Evolutionary conservation across 73 alveolate genomes (phyloP).

Genomic region (Paramecium pentaurelia): DNA sequence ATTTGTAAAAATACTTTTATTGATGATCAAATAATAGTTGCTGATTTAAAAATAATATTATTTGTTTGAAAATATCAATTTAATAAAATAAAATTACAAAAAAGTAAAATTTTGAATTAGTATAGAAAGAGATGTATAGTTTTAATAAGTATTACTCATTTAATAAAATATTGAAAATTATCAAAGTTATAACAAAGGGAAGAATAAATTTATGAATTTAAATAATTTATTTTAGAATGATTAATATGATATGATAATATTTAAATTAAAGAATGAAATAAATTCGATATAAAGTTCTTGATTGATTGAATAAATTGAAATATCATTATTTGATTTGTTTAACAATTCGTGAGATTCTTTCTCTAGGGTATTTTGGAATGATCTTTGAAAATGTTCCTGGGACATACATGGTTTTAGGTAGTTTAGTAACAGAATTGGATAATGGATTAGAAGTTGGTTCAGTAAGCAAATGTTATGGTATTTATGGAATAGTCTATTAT

Average conservation of each 20-base stretch:
- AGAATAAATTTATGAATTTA: not conserved
- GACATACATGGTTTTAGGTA: not conserved
- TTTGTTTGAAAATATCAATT: too few species aligned
- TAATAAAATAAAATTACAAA: too few species aligned
- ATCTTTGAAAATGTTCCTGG: slow-evolving; percentile 6
- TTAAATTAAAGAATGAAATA: not conserved
- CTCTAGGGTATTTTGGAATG: slow-evolving; percentile 31
- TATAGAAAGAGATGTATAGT: too few species aligned
- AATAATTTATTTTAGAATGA: too few species aligned
- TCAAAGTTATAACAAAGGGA: not conserved
- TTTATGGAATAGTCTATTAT: not conserved
- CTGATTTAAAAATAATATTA: too few species aligned
- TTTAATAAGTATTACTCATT: too few species aligned
- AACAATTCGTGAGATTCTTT: not conserved
- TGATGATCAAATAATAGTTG: too few species aligned
- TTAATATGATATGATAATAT: not conserved
- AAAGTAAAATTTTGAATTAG: too few species aligned
- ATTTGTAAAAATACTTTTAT: too few species aligned
- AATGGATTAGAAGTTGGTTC: not conserved
- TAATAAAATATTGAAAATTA: too few species aligned
- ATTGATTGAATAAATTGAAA: not conserved
- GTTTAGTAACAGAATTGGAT: not conserved
- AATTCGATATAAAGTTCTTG: not conserved
- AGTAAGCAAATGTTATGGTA: not conserved
- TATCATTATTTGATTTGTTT: not conserved